Evolutionary conservation across 108 stramenopile genomes (phyloP).

Genomic region (Cyclotella sp.): DNA sequence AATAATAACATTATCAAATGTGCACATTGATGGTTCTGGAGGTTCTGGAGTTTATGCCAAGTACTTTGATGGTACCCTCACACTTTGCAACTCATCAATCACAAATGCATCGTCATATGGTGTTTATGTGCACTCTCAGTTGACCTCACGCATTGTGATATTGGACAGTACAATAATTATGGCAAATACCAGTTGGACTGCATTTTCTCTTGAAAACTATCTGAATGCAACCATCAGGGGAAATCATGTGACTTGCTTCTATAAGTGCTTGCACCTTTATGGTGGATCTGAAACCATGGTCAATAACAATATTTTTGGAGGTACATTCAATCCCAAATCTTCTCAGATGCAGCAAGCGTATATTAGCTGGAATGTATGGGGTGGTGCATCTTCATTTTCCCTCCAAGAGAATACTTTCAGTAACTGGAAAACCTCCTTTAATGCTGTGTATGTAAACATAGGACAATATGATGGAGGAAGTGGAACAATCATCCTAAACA

Average conservation of each 20-base stretch:
- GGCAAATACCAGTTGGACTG: neutral
- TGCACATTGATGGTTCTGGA: slow-evolving; percentile 8
- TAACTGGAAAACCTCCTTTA: slow-evolving; percentile 6
- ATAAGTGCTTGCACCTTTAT: slow-evolving; percentile 1
- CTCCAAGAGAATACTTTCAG: slow-evolving; percentile 15
- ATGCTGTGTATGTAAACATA: slow-evolving; percentile 1
- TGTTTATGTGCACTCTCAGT: neutral
- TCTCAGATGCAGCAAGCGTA: neutral
- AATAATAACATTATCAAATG: neutral
- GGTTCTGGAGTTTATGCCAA: neutral
- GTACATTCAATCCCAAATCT: neutral
- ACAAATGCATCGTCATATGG: slow-evolving; percentile 11
- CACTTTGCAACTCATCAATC: slow-evolving; percentile 16
- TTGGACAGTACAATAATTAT: neutral
- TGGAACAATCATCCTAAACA: neutral
- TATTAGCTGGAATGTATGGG: neutral
- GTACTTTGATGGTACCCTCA: neutral
- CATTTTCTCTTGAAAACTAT: neutral
- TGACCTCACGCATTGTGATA: neutral
- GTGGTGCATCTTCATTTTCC: neutral
- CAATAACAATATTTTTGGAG: neutral
- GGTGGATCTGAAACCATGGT: neutral
- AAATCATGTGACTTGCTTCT: neutral
- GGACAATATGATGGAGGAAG: neutral
- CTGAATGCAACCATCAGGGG: neutral